These are phyloP conservation scores for Rubus parviflorus DNA, from an alignment of 306 rosid species.

Conservation along the genomic window DNA sequence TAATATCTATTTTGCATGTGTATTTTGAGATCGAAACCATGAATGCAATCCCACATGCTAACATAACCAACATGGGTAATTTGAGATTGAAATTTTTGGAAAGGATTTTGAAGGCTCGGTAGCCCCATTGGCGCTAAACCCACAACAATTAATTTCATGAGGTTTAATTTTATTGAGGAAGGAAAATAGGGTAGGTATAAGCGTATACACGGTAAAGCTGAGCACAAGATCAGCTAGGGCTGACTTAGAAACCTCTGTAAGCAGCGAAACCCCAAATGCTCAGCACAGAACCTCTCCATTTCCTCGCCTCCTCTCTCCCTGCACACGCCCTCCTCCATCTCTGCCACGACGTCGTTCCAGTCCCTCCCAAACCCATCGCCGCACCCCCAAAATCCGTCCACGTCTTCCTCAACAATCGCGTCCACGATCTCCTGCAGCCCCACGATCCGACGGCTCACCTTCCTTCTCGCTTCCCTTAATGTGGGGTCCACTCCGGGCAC, in stretches of 20 bases:
- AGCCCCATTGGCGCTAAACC: too few relatives aligned
- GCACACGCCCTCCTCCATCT: constrained; percentile 81
- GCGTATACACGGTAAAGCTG: neutral
- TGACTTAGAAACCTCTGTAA: constrained; percentile 75
- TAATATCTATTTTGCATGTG: neutral
- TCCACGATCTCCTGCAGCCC: constrained; percentile 89
- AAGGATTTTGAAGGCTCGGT: too few relatives aligned
- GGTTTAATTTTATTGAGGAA: too few relatives aligned
- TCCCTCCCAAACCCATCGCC: constrained; percentile 27
- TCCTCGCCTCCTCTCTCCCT: constrained; percentile 79
- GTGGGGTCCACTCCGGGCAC: constrained; percentile 84
- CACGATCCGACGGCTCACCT: constrained; percentile 81
- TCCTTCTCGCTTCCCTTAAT: constrained; percentile 77
- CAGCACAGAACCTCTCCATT: constrained; percentile 65
- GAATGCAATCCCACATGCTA: neutral
- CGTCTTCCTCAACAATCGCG: constrained; percentile 47
- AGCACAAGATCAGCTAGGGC: constrained; percentile 32
- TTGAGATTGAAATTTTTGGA: too few relatives aligned
- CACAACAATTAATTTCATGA: too few relatives aligned
- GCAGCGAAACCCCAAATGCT: constrained; percentile 80
- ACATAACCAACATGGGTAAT: too few relatives aligned
- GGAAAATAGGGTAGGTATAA: neutral
- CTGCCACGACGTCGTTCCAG: constrained; percentile 71
- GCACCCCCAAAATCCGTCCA: constrained; percentile 29
- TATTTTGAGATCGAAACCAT: neutral